Evolutionary conservation across 2,329 filamentous ascomycete species (phyloP).

Genomic region (Aureobasidium sp.): DNA sequence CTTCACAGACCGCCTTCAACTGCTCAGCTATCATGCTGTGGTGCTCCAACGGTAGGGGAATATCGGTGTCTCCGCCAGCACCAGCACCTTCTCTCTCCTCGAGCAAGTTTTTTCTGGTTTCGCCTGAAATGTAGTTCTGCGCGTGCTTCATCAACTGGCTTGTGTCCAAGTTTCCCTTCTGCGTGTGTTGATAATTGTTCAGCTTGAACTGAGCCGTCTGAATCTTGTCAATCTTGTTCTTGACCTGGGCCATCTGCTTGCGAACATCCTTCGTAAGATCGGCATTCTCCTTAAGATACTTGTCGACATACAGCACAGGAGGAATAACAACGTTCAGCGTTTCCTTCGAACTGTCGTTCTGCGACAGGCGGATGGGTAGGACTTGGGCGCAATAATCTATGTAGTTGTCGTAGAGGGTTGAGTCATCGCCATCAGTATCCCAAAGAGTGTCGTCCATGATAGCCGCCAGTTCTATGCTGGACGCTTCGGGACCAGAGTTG

Average conservation of each 20-base stretch:
- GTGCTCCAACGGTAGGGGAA: conserved; percentile 17
- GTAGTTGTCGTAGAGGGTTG: conserved; percentile 19
- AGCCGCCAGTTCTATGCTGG: conserved; percentile 17
- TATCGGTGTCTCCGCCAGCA: conserved; percentile 14
- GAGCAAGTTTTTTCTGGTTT: conserved; percentile 17
- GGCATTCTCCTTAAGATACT: conserved; percentile 47
- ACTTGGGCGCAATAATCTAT: conserved; percentile 45
- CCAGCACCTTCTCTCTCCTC: conserved; percentile 17
- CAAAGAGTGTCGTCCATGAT: conserved; percentile 25
- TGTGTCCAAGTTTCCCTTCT: not conserved
- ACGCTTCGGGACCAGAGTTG: conserved; percentile 28
- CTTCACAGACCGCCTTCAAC: conserved; percentile 27
- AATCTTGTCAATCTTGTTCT: conserved; percentile 24
- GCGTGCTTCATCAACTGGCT: conserved; percentile 18
- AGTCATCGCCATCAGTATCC: conserved; percentile 20
- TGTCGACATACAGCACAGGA: conserved; percentile 47
- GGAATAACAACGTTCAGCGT: conserved; percentile 43
- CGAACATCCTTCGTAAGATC: conserved; percentile 40
- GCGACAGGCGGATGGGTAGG: conserved; percentile 41
- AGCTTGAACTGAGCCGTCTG: conserved; percentile 29
- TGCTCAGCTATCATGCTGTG: conserved; percentile 21
- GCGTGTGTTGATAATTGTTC: conserved; percentile 23
- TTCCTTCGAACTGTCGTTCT: conserved; percentile 25
- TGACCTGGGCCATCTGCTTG: conserved; percentile 27
- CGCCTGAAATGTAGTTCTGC: conserved; percentile 24